Evolutionary conservation across 2,329 filamentous ascomycete species (phyloP), one percentile per base, ranked within the genome.

Genomic region (Alternaria solani): DNA sequence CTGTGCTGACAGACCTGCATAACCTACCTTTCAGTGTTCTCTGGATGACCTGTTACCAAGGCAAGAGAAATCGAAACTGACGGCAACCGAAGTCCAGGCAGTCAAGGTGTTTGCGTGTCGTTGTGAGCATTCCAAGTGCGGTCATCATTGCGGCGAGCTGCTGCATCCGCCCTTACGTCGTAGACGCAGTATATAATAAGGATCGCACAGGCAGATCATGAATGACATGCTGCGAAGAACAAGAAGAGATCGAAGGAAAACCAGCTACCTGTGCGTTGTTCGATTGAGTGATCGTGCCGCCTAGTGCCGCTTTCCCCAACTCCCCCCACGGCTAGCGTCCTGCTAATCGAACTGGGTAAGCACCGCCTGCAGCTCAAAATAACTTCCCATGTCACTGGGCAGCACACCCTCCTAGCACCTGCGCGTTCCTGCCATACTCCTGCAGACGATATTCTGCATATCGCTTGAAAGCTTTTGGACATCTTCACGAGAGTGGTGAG

Each of bases 1-100:
- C 38, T 43, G 30, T 46, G 55, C 47, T 57, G 47, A 57, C 55
- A 57, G 47, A 42, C 39, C 30, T 16, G 42, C 48, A 46, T 30
- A 38, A 49, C 41, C 6, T 16, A 34, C 38, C 32, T 53, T n/a
- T 23, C 38, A 46, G 47, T 38, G 18, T 9, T 36, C 8, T 25
- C 30, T 48, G 18, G n/a, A 48, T 18, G 16, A 23, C 8, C 28
- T 1, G n/a, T 4, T 48, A 14, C 44, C 44, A 34, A 32, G 18
- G 12, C 23, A n/a, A 34, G 9, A 41, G 9, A 14, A 14, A 23
- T 3, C 18, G 25, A 20, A 18, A 8, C 30, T 14, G 30, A 23
- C 32, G 18, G 30, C 34, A 16, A 25, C 18, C 8, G 18, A 34
- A 11, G 18, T 20, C 7, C 34, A 32, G 30, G 46, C 14, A 48